Conservation (phyloP, 345 rosid species). For the Hibiscus tridactylites region DNA sequence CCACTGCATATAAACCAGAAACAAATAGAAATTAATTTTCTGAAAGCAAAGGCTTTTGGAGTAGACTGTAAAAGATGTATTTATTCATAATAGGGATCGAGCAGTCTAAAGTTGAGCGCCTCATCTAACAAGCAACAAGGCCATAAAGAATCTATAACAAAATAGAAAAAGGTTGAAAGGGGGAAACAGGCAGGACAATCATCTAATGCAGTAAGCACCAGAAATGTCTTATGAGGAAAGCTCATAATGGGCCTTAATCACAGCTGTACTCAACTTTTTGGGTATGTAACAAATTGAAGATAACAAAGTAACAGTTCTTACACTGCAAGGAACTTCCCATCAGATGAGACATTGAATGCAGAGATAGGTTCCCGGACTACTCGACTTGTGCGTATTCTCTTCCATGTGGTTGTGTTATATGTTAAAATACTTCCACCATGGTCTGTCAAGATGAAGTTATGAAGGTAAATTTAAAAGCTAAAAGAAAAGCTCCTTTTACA, state of each 20-base stretch:
- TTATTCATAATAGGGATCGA: not conserved
- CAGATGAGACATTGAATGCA: constrained; percentile 71
- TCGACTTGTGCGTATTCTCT: constrained; percentile 44
- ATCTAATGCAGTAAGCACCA: not conserved
- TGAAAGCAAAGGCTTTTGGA: not conserved
- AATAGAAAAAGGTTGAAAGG: not conserved
- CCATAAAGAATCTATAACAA: not conserved
- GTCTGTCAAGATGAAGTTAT: constrained; percentile 26
- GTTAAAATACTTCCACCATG: constrained; percentile 61
- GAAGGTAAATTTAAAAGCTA: not conserved
- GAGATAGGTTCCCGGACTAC: constrained; percentile 45
- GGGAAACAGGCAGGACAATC: not conserved
- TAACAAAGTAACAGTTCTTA: constrained; percentile 19
- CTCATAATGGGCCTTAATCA: not conserved
- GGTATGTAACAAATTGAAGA: not conserved
- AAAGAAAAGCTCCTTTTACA: not conserved
- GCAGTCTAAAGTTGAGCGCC: not conserved
- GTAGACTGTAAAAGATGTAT: not conserved
- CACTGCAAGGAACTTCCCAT: constrained; percentile 80
- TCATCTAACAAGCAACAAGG: not conserved
- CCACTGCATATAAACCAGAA: constrained; percentile 46
- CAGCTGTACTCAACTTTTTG: not conserved
- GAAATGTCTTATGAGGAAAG: not conserved
- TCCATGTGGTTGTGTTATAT: constrained; percentile 68
- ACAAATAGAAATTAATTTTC: not conserved